These are phyloP conservation scores for Fraxinus anomala DNA, from an alignment of 257 asterid species.

Conservation along the genomic window DNA sequence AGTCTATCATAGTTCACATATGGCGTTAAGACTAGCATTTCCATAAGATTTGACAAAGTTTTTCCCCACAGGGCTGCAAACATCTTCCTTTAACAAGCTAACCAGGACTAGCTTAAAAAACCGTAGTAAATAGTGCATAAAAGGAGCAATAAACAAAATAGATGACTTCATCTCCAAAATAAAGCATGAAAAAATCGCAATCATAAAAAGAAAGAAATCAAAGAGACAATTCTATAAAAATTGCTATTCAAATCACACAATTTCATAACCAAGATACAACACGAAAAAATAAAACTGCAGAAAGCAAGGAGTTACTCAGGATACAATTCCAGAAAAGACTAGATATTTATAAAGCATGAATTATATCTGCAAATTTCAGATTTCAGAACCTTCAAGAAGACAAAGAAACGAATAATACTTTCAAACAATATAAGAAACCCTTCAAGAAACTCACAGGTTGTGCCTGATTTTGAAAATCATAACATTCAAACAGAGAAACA, in stretches of 20 bases:
- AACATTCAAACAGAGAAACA: neutral
- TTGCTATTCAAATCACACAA: neutral
- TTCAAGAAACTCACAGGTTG: neutral
- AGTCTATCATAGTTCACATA: neutral
- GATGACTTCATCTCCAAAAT: constrained; percentile 13
- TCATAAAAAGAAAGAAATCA: constrained; percentile 8
- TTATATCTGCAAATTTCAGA: neutral
- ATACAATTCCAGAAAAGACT: neutral
- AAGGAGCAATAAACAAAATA: neutral
- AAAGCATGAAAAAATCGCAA: neutral
- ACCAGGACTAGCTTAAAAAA: neutral
- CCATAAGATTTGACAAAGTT: neutral
- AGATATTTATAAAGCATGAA: neutral
- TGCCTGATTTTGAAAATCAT: neutral
- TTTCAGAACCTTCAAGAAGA: constrained; percentile 16
- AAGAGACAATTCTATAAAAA: neutral
- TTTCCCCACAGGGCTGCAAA: neutral
- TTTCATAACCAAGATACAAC: neutral
- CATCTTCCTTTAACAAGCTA: neutral
- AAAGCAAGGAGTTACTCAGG: neutral
- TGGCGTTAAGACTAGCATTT: neutral
- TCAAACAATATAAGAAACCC: neutral
- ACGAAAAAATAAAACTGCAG: neutral
- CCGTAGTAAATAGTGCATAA: too few relatives aligned
- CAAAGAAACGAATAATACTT: neutral